Evolutionary conservation across 192 early-diverging fungal genomes (phyloP), one percentile per base, ranked within the genome.

Genomic region (Chytriomyces sp.): DNA sequence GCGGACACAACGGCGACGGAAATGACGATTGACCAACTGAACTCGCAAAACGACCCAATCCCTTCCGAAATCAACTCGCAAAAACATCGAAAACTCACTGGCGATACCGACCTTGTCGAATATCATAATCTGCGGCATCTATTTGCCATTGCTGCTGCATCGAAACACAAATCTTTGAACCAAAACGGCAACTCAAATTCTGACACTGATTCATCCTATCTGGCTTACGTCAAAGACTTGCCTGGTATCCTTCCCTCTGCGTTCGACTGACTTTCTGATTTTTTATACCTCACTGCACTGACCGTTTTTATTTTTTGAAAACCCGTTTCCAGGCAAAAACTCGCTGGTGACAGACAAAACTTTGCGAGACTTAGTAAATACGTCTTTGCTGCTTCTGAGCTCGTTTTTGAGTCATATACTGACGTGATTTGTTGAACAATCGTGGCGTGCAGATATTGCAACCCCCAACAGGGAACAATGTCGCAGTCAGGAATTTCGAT

Each of bases 61-160:
- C 35, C 35, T 35, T 35, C 35, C 35, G 35, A 35, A 35, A 35
- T 35, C 35, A 35, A 35, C 35, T 35, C 35, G 35, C 35, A 35
- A 35, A 35, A 35, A 35, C 35, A 35, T 35, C 35, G 35, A 35
- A 35, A 35, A 35, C 35, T 35, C 35, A 69, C 68, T 5, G 68
- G 68, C 20, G 68, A 10, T 9, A 69, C 68, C 11, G 68, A 69
- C 49, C 68, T 69, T 50, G 68, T 53, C 23, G 68, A 8, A 28
- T 50, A 69, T 50, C 68, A 69, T 45, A 50, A 50, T 16, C 50
- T 69, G 18, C 68, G 53, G 45, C 68, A 45, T 10, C 26, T 69
- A 11, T 69, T 69, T 53, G 47, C 68, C 26, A 50, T 69, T 10
- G 68, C 50, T 11, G 43, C 66, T 5, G 13, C 49, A 7, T 13